These are phyloP conservation scores for Trichoderma asperelloides DNA, from an alignment of 495 filamentous ascomycete genomes.

Conservation along the genomic window DNA sequence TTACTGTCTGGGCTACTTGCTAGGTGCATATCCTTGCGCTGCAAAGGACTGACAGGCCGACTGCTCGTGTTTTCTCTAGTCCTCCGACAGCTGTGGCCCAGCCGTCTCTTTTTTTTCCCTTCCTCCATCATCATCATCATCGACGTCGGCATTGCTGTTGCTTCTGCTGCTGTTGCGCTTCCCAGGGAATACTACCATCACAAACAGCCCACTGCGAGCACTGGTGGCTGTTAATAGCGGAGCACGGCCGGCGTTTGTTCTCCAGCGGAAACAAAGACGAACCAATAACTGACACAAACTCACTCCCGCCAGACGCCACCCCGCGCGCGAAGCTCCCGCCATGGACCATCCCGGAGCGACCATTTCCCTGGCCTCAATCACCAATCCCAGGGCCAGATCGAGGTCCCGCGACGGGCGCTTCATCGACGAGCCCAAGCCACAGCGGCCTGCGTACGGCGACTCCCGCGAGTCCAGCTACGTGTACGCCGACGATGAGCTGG, in stretches of 20 bases:
- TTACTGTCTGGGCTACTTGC: background rate
- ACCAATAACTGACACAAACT: background rate
- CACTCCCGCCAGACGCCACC: constrained; percentile 3
- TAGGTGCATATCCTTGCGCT: background rate
- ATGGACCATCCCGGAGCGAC: constrained; percentile 3
- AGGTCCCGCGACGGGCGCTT: constrained; percentile 33
- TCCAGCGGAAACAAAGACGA: too few relatives aligned
- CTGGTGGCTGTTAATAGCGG: too few relatives aligned
- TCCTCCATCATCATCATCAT: background rate
- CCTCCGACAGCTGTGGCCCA: background rate
- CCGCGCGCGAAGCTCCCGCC: background rate
- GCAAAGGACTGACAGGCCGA: background rate
- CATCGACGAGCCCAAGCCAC: constrained; percentile 27
- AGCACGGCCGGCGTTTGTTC: too few relatives aligned
- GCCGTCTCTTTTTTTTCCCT: background rate
- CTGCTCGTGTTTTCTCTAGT: background rate
- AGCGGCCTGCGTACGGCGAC: constrained; percentile 22
- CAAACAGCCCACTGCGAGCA: too few relatives aligned
- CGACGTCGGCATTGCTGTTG: background rate
- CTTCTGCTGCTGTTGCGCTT: background rate
- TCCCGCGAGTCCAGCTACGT: constrained; percentile 8
- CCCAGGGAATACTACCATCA: too few relatives aligned
- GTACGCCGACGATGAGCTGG: constrained; percentile 10
- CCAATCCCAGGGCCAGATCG: constrained; percentile 30
- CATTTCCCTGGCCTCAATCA: constrained; percentile 5